Base-by-base conservation (phyloP, 176 grass and related monocot genomes). In the Poa annua region DNA sequence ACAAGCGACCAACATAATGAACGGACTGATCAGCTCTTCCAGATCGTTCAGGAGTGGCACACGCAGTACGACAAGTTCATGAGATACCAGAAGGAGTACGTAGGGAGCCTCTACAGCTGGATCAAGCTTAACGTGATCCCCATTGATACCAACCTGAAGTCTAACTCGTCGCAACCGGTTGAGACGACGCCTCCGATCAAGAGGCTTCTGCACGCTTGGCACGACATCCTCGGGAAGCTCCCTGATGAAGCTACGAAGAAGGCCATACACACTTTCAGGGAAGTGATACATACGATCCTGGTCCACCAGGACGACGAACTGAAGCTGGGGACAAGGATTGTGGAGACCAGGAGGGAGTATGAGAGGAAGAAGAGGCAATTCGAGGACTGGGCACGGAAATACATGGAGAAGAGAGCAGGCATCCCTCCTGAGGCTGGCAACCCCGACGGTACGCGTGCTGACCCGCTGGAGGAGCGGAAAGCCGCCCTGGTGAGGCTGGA, bases 41-140 rank as follows among this genome's bases (percentile, higher is more conserved):
- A 70, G 7, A 74, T 92, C 15, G 85, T 92, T 33, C 85, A 66
- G 55, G 85, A 90, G 61, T 97, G 94, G 94, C 80, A 92, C 34
- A 3, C 2, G 2, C 92, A 92, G 76, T 94, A 92, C 21, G 32
- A 80, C 50, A 92, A 85, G 70, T 92, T 97, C 76, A 83, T 84
- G 50, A 59, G 59, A 35, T 84, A 65, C 71, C 92, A 97, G 89
- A 90, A 89, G 68, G 61, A 80, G 4, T 94, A 94, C 6, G 69
- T 97, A 8, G 74, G 85, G 32, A 76, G 2, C 72, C 89, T 97
- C 35, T 87, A 89, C 57, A 86, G 48, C 61, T 97, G 94, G 94
- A 78, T 97, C 59, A 84, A 82, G 57, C 78, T 94, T 45, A 97
- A 92, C 76, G 71, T 94, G 10, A 86, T 94, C 24, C 91, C 89